Base-by-base conservation (phyloP, 768 basidiomycete species). In the Rhizopogon vinicolor region DNA sequence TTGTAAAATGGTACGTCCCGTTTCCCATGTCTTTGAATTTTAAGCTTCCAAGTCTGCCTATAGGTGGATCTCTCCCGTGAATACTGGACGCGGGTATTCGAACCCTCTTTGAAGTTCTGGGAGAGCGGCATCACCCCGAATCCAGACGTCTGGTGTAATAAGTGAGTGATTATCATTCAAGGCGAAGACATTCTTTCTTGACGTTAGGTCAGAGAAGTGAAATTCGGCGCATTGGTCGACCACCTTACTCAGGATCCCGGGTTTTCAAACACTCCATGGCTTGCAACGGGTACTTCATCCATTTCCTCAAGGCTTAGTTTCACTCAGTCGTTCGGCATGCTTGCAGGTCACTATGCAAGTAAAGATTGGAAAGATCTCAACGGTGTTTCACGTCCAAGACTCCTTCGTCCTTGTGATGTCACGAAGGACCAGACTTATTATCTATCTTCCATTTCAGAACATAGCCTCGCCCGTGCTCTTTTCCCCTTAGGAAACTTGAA, bases 361-460 rank as follows among this genome's bases (percentile, higher is more conserved):
- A 87, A 91, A 64, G 61, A 69, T 8, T 88, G 83, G 80, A 67
- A 67, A n/a, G 28, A 43, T 7, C 41, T 49, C 41, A 25, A 19
- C 22, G 7, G 57, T 22, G 13, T 50, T 35, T 59, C 67, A 1
- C 79, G 83, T 14, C 82, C 84, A 1, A 75, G 75, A 62, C 78
- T 86, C 28, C 68, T 78, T n/a, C 78, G 80, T 44, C 72, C 80
- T 19, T 45, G 57, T 44, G 92, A 96, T 65, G 59, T 60, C 49
- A 68, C 66, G 3, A 98, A 98, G 69, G 95, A 98, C 70, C 95
- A 98, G 70, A 86, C 93, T 0, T 97, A 94, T 62, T 98, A 93
- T 67, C 78, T 96, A 3, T 86, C 92, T 3, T 84, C 88, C 2
- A 83, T 95, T 42, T 72, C 85, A 1, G 88, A 93, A 68, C 53